phyloP scores from a whole-genome alignment of 371 early-diverging fungal species.

The Rhizomucor miehei region DNA sequence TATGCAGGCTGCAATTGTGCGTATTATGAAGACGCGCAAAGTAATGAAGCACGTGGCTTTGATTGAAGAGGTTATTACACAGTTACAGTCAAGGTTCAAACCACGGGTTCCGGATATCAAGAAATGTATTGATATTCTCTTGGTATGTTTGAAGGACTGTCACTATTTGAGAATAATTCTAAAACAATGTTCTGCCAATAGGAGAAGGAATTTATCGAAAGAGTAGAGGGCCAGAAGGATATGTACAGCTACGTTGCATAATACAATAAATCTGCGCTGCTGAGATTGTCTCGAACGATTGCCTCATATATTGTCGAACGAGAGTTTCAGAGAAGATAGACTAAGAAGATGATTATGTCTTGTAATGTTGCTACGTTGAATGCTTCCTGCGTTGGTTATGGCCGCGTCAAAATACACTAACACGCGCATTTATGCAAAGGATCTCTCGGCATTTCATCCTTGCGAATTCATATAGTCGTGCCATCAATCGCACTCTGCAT shows the following conservation, averaged over 20 bases:
- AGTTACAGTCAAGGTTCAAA: constrained; percentile 87
- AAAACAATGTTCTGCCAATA: constrained; percentile 6
- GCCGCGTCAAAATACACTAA: no score
- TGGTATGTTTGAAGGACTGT: constrained; percentile 38
- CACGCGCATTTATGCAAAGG: no score
- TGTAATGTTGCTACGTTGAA: no score
- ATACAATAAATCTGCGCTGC: neutral
- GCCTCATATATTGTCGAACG: no score
- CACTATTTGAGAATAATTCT: neutral
- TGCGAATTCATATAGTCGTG: no score
- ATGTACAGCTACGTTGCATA: constrained; percentile 87
- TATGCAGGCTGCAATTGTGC: constrained; percentile 96
- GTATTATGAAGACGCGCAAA: constrained; percentile 95
- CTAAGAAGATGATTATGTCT: no score
- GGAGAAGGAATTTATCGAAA: constrained; percentile 94
- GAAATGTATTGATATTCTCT: constrained; percentile 90
- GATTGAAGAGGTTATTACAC: constrained; percentile 87
- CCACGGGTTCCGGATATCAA: constrained; percentile 92
- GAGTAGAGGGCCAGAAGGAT: constrained; percentile 82
- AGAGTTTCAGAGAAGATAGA: no score
- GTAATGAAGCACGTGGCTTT: constrained; percentile 83
- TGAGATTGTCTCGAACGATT: no score
- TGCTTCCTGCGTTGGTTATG: no score
- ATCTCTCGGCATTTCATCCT: no score
- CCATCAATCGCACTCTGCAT: no score